Evolutionary conservation across 2,329 filamentous ascomycete genomes (phyloP), one percentile per base, ranked within the genome.

Genomic region (Rhinocladiella similis): DNA sequence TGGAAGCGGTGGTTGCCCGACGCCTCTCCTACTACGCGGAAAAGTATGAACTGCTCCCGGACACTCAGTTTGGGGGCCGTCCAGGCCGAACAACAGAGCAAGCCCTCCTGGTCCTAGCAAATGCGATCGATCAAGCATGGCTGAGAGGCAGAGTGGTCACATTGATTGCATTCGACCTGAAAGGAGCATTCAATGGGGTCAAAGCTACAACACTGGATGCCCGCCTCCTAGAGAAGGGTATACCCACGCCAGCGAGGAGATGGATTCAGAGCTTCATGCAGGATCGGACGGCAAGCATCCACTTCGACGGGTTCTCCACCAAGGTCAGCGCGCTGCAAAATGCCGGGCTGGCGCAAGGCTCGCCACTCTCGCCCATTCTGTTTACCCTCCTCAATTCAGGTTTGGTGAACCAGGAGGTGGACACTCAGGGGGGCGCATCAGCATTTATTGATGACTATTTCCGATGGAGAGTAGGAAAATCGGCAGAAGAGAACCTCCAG

Each of bases 51-150:
- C 60, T 69, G 1, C 61, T 69, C 1, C 63, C 61, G 13, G 48
- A 64, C 14, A 68, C 43, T 5, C 41, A 68, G 12, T 68, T 67
- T 47, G 50, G 63, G n/a, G 63, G 54, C 19, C 47, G 66, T 27
- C 60, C 59, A 39, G 63, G 61, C 5, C 48, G 56, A 33, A 53
- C 49, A 13, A 60, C 59, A 38, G 63, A 69, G 27, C 54, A 68
- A 57, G 66, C 64, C 6, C 56, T 68, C 1, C 43, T 67, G 1
- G 46, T 65, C 3, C 60, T 68, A 3, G 42, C 50, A 5, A 63
- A 63, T n/a, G 47, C 54, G 6, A 62, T 68, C 16, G 53, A 59
- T 25, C 41, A 46, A 47, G 61, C 54, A 48, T 64, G 53, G 59
- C n/a, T 58, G 12, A 5, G 49, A 43, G 51, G 19, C 1, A 64